These are phyloP conservation scores for Solanum chacoense DNA, from an alignment of 305 asterid species.

Conservation along the genomic window DNA sequence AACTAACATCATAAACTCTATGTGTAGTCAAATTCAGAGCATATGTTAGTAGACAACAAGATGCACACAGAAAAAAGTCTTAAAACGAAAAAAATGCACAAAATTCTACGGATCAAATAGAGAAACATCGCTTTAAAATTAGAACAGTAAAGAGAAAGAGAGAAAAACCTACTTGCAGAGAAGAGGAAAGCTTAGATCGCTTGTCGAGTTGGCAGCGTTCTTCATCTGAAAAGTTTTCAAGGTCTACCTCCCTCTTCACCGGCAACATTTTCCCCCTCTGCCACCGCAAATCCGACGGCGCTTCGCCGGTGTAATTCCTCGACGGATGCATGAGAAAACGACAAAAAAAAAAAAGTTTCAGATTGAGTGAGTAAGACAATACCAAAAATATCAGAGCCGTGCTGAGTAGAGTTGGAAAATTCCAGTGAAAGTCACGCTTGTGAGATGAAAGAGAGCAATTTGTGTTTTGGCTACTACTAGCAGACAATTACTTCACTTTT, in stretches of 20 bases:
- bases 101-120: not conserved
- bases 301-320: conserved; percentile 29
- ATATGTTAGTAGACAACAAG: not conserved
- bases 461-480: conserved; percentile 2
- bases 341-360: not conserved
- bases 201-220: conserved; percentile 49
- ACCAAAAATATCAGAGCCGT: not conserved
- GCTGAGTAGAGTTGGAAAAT: conserved; percentile 5
- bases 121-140: not conserved
- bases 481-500: not conserved
- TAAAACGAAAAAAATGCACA: not conserved
- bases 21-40: not conserved
- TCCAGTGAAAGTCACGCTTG: not conserved
- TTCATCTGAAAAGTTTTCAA: conserved; percentile 33
- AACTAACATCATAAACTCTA: not conserved
- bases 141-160: not conserved
- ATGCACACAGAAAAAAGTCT: not conserved
- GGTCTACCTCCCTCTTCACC: conserved; percentile 60
- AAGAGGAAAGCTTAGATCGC: conserved; percentile 36
- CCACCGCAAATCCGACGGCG: conserved; percentile 22
- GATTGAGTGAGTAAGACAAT: not conserved
- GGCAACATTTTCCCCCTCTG: conserved; percentile 24
- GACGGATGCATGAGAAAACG: not conserved
- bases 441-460: not conserved
- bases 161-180: conserved; percentile 6